Evolutionary conservation across 1,284 basidiomycete genomes (phyloP).

Genomic region (Cutaneotrichosporon spelunceum): DNA sequence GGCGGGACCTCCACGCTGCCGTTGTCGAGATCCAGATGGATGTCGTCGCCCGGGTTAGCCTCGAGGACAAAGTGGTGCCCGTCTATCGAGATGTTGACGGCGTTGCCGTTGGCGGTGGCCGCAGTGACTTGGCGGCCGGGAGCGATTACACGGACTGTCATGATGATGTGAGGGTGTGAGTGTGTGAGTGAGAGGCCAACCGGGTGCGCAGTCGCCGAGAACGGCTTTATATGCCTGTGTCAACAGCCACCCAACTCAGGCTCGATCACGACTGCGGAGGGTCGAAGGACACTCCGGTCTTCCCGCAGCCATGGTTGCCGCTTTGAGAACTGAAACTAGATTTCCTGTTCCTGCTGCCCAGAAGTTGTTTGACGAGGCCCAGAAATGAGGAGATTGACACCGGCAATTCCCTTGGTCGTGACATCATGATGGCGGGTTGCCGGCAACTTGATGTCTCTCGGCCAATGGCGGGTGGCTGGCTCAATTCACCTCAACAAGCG

Average conservation of each 20-base stretch:
- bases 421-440: background rate
- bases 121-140: conserved; percentile 17
- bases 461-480: background rate
- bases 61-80: conserved; percentile 16
- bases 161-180: conserved; percentile 8
- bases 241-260: background rate
- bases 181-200: background rate
- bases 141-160: conserved; percentile 19
- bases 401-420: background rate
- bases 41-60: conserved; percentile 8
- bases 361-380: background rate
- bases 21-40: conserved; percentile 12
- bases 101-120: conserved; percentile 16
- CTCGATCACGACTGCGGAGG: background rate
- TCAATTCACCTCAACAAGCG: background rate
- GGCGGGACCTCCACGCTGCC: conserved; percentile 9
- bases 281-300: background rate
- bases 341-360: background rate
- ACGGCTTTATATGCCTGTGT: background rate
- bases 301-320: background rate
- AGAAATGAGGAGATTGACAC: background rate
- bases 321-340: background rate
- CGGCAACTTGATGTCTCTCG: background rate
- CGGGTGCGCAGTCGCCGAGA: background rate
- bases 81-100: conserved; percentile 14